Evolutionary conservation across 164 flowering plant genomes (phyloP).

Genomic region (Chloranthus sessilifolius): DNA sequence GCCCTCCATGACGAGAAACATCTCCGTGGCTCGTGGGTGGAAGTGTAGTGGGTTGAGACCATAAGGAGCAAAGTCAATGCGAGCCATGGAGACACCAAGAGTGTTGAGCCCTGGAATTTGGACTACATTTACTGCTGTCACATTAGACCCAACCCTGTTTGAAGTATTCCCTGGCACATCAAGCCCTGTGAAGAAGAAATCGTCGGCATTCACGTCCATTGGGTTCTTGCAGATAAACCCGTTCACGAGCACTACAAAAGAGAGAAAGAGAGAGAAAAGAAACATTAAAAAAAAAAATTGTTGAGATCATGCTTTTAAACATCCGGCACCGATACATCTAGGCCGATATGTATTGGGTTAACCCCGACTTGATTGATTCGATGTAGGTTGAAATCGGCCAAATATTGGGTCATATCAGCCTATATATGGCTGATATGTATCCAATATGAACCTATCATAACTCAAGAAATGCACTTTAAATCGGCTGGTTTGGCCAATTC

Average conservation of each 20-base stretch:
- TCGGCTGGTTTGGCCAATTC: too few relatives aligned
- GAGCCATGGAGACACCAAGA: constrained; percentile 7
- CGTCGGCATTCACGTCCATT: neutral
- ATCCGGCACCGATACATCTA: too few relatives aligned
- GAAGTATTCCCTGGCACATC: constrained; percentile 1
- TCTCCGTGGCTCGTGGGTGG: too few relatives aligned
- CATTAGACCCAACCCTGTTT: neutral
- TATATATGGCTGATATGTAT: too few relatives aligned
- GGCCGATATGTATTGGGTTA: too few relatives aligned
- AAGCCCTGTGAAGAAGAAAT: constrained; percentile 2
- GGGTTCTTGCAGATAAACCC: neutral
- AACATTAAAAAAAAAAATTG: neutral
- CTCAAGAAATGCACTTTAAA: too few relatives aligned
- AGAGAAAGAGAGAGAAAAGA: neutral
- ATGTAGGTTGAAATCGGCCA: too few relatives aligned
- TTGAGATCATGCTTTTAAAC: too few relatives aligned
- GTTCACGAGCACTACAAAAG: neutral
- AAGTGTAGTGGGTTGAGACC: constrained; percentile 13
- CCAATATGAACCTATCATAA: too few relatives aligned
- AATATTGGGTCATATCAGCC: too few relatives aligned
- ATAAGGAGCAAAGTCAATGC: constrained; percentile 1
- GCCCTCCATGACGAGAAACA: too few relatives aligned
- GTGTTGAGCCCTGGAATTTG: constrained; percentile 12
- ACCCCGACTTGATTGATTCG: too few relatives aligned
- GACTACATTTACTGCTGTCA: constrained; percentile 3